Evolutionary conservation across 306 rosid species (phyloP).

Genomic region (Lathyrus tuberosus): DNA sequence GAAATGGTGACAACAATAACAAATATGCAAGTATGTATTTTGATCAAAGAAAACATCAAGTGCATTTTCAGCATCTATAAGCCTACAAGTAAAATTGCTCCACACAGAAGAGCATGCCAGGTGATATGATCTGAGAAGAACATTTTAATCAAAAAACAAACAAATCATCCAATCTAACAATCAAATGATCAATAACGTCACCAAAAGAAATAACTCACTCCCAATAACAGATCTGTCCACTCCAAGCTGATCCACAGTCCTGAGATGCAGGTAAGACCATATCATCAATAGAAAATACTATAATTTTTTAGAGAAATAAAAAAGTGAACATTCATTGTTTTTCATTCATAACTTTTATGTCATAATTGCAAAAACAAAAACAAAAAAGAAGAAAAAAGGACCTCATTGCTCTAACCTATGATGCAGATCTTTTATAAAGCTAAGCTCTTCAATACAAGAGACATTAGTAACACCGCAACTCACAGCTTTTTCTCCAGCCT

Average conservation of each 20-base stretch:
- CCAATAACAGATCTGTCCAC: slow-evolving; percentile 64
- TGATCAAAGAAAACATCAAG: background rate
- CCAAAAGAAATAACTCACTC: slow-evolving; percentile 54
- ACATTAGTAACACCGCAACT: slow-evolving; percentile 82
- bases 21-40: slow-evolving; percentile 5
- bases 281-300: slow-evolving; percentile 17
- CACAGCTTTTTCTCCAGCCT: slow-evolving; percentile 98
- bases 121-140: background rate
- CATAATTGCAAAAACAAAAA: slow-evolving; percentile 12
- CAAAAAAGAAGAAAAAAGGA: background rate
- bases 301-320: background rate
- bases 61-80: slow-evolving; percentile 2
- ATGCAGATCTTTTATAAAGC: slow-evolving; percentile 73
- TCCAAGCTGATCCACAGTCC: slow-evolving; percentile 75
- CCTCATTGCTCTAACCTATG: slow-evolving; percentile 52
- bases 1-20: slow-evolving; percentile 5
- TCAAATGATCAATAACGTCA: slow-evolving; percentile 3
- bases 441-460: slow-evolving; percentile 69
- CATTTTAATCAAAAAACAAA: background rate
- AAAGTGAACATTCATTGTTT: background rate
- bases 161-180: slow-evolving; percentile 26
- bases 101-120: background rate
- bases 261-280: slow-evolving; percentile 33
- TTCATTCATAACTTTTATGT: background rate
- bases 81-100: background rate